Evolutionary conservation across 345 rosid species (phyloP), one percentile per base, ranked within the genome.

Genomic region (Corchorus capsularis): DNA sequence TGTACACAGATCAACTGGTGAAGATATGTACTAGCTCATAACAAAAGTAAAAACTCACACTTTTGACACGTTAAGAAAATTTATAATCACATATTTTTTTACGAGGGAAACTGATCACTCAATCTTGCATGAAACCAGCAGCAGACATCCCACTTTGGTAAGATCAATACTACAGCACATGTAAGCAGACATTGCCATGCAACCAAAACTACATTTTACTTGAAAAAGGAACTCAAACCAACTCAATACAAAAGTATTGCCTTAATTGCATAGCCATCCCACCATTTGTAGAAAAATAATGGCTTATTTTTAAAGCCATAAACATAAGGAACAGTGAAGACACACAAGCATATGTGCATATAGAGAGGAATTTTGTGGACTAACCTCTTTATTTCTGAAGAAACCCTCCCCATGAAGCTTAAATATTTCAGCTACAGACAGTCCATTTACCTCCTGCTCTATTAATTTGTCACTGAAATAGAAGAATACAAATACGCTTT

Each of bases 341-440:
- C 54, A 50, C 16, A 45, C 55, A 50, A 32, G 60, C 4, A 35
- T 34, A 27, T n/a, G 27, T 6, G 19, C 17, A 45, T 61, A 50
- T 9, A 62, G 60, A 74, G 10, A 32, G 60, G 49, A 6, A 45
- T 41, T 52, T 73, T 61, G 53, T 45, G 32, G 47, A 78, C 81
- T 8, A 79, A 91, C 99, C 99, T 96, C 99, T 77, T 89, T 93
- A n/a, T 85, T 85, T 82, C 99, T 88, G 83, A 96, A 93, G 85
- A 86, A 91, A 47, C 78, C 85, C 72, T 95, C 99, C 71, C 99
- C 98, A 65, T 89, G 86, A 22, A 82, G 87, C 80, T 86, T 85
- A 82, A 95, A 95, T 12, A 95, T 91, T 75, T 93, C 93, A 77
- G 98, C 86, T 19, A 95, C 94, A n/a, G 97, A 77, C 52, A 85